A percentile compares a stretch with the other conserved stretches of the same genome.
These are phyloP conservation scores for Aspergillus sp. DNA, from an alignment of 2,329 filamentous ascomycete genomes.

Conservation along the genomic window DNA sequence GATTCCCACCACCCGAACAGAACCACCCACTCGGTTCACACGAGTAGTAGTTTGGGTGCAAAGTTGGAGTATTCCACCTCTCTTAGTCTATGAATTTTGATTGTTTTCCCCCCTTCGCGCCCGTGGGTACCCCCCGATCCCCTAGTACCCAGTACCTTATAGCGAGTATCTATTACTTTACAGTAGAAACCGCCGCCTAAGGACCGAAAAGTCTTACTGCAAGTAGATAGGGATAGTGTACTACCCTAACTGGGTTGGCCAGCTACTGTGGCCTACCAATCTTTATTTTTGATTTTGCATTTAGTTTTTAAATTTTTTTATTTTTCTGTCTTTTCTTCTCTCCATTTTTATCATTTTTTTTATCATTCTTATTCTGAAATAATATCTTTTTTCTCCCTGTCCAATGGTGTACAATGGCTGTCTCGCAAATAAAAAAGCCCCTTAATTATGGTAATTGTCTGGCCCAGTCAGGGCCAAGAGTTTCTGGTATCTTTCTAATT, in stretches of 20 bases:
- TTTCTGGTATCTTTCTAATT: not conserved
- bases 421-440: not conserved
- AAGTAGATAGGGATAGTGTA: no score
- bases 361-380: no score
- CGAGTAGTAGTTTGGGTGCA: not conserved
- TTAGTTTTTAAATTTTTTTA: not conserved
- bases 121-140: not conserved
- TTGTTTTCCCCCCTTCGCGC: not conserved
- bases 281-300: no score
- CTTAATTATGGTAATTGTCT: not conserved
- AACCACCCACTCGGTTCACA: constrained; percentile 14
- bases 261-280: no score
- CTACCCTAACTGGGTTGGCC: no score
- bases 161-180: not conserved
- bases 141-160: not conserved
- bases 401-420: not conserved
- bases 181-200: no score
- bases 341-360: not conserved
- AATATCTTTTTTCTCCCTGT: not conserved
- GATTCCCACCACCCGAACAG: constrained; percentile 8
- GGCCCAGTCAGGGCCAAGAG: not conserved
- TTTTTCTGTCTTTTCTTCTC: not conserved
- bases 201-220: no score
- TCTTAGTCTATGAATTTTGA: no score
- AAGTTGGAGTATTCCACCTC: not conserved